phyloP scores from a whole-genome alignment of 139 green algal genomes.

The Chlorella sp. region DNA sequence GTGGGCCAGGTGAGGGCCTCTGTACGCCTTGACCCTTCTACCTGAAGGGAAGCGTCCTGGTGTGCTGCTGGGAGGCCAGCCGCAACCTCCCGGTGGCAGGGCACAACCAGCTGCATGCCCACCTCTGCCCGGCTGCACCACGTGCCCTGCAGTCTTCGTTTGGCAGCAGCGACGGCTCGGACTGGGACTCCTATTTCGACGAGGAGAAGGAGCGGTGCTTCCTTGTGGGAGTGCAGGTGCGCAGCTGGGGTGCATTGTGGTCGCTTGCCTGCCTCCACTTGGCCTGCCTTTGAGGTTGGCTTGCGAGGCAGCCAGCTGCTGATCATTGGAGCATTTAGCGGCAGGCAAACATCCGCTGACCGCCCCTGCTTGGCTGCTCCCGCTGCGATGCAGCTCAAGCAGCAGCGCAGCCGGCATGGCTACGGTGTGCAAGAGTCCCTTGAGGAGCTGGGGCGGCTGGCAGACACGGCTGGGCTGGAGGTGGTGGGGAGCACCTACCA shows the following conservation, averaged over 20 bases:
- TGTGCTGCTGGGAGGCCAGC: neutral
- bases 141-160: neutral
- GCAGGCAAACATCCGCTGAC: no score
- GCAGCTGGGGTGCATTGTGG: no score
- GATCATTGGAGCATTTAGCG: no score
- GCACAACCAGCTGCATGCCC: neutral
- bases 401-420: conserved; percentile 23
- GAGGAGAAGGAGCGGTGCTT: conserved; percentile 29
- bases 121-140: neutral
- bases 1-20: neutral
- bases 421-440: conserved; percentile 86
- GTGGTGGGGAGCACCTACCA: conserved; percentile 89
- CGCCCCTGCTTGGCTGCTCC: no score
- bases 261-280: no score
- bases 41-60: no score
- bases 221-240: conserved; percentile 24
- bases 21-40: no score
- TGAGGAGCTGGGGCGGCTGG: conserved; percentile 89
- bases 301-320: no score
- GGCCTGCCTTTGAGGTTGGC: no score
- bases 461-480: conserved; percentile 89
- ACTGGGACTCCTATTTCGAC: neutral
- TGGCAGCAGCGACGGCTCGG: neutral
- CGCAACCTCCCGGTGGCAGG: no score
- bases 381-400: conserved; percentile 4